Base-by-base conservation (phyloP, 2,329 filamentous ascomycete species). In the Fusarium stilboides region DNA sequence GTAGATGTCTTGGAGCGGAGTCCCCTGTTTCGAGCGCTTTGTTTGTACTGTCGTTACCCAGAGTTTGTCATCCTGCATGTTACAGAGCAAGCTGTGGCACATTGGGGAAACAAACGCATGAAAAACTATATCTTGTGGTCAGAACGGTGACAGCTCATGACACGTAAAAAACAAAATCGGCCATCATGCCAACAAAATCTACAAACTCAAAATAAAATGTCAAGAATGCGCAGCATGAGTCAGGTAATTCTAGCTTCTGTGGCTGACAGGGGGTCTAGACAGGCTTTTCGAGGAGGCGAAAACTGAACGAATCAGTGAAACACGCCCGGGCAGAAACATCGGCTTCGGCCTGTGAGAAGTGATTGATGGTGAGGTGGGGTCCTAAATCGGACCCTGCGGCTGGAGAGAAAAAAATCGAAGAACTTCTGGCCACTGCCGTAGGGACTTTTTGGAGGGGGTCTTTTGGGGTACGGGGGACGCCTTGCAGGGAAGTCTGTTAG, bases 311-410 rank as follows among this genome's bases (percentile, higher is more conserved):
- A 66, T 66, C 65, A 69, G 40, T 47, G 46, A 61, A 56, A 66
- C 36, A 61, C 43, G 44, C 49, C 49, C 45, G 22, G 31, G 47
- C 24, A 63, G 50, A 24, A 57, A 26, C 39, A 60, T 47, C 50
- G 43, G 26, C 22, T 44, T 45, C 44, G 39, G 37, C 37, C 31
- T 62, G 51, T 68, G 28, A 31, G 28, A 31, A 31, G 52, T 33
- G 17, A 6, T 13, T 24, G 22, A 24, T 24, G 22, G 22, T 24
- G 22, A 24, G 33, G 55, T 51, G 52, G 66, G 46, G 56, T 61
- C 62, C 63, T 57, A 66, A 62, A 72, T 70, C 65, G 72, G 70
- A 74, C 72, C 72, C 72, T 74, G 66, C 70, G 72, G 70, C 62
- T 69, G 61, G 68, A 70, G 60, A 71, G 59, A 61, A 69, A 74